A percentile compares a stretch with the other conserved stretches of the same genome.
Conservation (phyloP, 1,139 yeast genomes). For the Debaryomyces udenii region DNA sequence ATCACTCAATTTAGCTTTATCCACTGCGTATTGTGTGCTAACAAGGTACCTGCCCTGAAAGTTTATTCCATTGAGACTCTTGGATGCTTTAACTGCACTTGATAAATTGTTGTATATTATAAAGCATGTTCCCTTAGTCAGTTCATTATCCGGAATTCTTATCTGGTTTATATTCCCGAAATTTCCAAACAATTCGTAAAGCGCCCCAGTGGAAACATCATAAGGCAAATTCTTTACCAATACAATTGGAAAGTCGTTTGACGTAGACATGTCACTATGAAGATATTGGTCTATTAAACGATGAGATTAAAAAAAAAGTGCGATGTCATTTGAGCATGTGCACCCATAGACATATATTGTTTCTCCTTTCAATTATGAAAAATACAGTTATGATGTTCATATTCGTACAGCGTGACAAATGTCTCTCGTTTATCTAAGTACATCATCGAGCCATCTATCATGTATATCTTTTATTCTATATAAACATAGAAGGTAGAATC, state of each 20-base stretch:
- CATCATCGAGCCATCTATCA: too few relatives aligned
- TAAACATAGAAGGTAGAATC: too few relatives aligned
- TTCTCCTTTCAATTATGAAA: too few relatives aligned
- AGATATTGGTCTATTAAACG: neutral
- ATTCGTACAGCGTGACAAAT: too few relatives aligned
- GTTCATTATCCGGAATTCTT: slow-evolving; percentile 45
- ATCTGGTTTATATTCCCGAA: slow-evolving; percentile 62
- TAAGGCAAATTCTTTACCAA: slow-evolving; percentile 64
- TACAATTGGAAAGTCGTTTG: slow-evolving; percentile 47
- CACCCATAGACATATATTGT: too few relatives aligned
- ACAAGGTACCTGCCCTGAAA: slow-evolving; percentile 63
- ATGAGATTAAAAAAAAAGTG: neutral
- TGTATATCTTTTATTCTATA: too few relatives aligned
- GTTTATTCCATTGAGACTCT: slow-evolving; percentile 61
- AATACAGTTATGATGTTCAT: too few relatives aligned
- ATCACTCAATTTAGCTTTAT: slow-evolving; percentile 28
- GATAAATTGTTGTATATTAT: slow-evolving; percentile 55
- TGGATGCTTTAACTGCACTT: slow-evolving; percentile 54
- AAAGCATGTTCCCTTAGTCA: slow-evolving; percentile 54
- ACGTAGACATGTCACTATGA: slow-evolving; percentile 5
- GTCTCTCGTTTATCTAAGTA: too few relatives aligned
- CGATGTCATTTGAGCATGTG: slow-evolving; percentile 1
- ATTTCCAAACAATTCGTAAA: slow-evolving; percentile 57
- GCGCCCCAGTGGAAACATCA: slow-evolving; percentile 46
- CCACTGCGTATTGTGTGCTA: slow-evolving; percentile 50